A percentile compares a stretch with the other conserved stretches of the same genome.
Evolutionary conservation across 2,329 filamentous ascomycete species (phyloP).

Genomic region (Xylariales sp.): DNA sequence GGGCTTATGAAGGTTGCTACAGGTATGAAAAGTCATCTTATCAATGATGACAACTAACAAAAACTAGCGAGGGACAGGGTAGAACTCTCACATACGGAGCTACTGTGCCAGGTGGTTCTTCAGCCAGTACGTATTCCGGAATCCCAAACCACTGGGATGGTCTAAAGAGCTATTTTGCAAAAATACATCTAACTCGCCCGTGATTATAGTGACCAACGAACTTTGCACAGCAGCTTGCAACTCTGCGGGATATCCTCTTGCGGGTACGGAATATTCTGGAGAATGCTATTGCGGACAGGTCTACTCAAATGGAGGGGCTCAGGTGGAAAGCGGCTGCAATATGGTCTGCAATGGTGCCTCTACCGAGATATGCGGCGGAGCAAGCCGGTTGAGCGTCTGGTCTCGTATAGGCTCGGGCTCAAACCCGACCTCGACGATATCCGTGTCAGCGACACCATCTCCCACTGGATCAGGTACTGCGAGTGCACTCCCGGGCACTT

Average conservation of each 20-base stretch:
- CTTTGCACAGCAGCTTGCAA: conserved; percentile 38
- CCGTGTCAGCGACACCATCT: background rate
- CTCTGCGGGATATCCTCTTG: conserved; percentile 33
- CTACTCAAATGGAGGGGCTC: conserved; percentile 32
- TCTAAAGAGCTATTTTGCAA: too few relatives aligned
- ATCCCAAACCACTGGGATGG: background rate
- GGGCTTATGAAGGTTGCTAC: conserved; percentile 11
- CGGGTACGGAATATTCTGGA: conserved; percentile 39
- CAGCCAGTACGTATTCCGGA: conserved; percentile 7
- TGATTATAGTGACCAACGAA: conserved; percentile 15
- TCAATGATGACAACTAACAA: background rate
- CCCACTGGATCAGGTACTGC: conserved; percentile 8
- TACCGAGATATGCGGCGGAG: conserved; percentile 34
- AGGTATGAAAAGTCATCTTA: conserved; percentile 2
- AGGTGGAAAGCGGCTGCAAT: conserved; percentile 31
- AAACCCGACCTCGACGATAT: conserved; percentile 3
- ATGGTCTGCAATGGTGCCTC: conserved; percentile 39
- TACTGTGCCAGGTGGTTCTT: conserved; percentile 6
- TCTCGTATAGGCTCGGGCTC: conserved; percentile 9
- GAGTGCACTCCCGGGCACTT: conserved; percentile 12
- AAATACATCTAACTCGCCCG: too few relatives aligned
- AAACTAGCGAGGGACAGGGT: conserved; percentile 9
- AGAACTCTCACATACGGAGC: conserved; percentile 7
- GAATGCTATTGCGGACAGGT: conserved; percentile 45
- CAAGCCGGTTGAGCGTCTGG: conserved; percentile 16